phyloP scores from a whole-genome alignment of 495 filamentous ascomycete genomes.

The Cetradonia linearis region DNA sequence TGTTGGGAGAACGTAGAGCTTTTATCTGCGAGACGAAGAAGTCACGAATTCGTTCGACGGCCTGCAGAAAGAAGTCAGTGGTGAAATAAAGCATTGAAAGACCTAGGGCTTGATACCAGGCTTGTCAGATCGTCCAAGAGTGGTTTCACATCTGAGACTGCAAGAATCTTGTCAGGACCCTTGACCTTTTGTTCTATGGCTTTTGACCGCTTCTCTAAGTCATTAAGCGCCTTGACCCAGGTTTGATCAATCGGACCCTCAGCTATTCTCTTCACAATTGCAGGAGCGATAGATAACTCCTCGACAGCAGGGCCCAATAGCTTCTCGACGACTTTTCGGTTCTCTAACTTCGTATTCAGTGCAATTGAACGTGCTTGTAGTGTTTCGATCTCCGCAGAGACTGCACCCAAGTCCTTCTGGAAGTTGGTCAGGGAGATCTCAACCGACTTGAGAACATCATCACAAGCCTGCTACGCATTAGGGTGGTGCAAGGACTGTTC shows the following conservation, averaged over 20 bases:
- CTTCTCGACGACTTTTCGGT: conserved; percentile 80
- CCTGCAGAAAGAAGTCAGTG: conserved; percentile 38
- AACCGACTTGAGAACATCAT: conserved; percentile 86
- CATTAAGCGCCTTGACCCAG: conserved; percentile 77
- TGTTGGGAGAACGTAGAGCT: conserved; percentile 80
- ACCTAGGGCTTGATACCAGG: conserved; percentile 46
- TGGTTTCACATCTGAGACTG: conserved; percentile 71
- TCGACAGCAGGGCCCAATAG: conserved; percentile 83
- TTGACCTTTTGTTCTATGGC: conserved; percentile 57
- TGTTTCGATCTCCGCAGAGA: conserved; percentile 90
- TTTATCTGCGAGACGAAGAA: conserved; percentile 91
- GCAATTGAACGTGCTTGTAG: conserved; percentile 76
- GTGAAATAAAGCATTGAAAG: conserved; percentile 6
- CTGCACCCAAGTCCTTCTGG: conserved; percentile 78
- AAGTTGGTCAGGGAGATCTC: conserved; percentile 87
- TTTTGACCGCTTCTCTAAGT: conserved; percentile 67
- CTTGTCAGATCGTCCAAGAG: conserved; percentile 71
- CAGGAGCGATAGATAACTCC: conserved; percentile 77
- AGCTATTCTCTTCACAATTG: conserved; percentile 66
- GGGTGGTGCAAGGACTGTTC: neutral
- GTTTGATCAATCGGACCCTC: conserved; percentile 84
- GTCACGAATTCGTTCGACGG: conserved; percentile 86
- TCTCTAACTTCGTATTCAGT: conserved; percentile 79
- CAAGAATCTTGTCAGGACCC: conserved; percentile 55
- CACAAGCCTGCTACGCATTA: conserved; percentile 51